phyloP scores from a whole-genome alignment of 1,139 yeast species.

The Pichia sp. region DNA sequence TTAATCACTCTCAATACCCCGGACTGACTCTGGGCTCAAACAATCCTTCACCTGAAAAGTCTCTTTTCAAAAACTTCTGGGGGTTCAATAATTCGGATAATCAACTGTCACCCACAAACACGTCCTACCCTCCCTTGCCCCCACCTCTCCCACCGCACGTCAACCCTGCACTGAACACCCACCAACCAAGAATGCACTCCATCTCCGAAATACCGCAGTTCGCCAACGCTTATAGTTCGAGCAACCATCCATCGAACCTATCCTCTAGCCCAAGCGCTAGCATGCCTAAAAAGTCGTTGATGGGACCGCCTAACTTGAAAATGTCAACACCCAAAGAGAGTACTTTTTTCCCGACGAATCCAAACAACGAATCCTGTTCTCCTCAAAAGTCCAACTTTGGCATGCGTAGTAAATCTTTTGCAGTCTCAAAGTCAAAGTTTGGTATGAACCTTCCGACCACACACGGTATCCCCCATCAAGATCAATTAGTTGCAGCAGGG shows the following conservation, averaged over 20 bases:
- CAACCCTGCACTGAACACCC: not conserved
- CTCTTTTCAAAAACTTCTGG: slow-evolving; percentile 15
- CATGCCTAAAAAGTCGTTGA: not conserved
- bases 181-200: slow-evolving; percentile 10
- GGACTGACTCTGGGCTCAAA: not conserved
- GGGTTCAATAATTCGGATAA: slow-evolving; percentile 7
- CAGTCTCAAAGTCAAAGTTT: slow-evolving; percentile 18
- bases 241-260: not conserved
- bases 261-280: not conserved
- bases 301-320: not conserved
- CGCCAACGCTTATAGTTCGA: not conserved
- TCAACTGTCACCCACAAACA: slow-evolving; percentile 3
- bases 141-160: not conserved
- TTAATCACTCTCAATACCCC: not conserved
- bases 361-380: not conserved
- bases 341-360: not conserved
- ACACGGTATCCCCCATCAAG: slow-evolving; percentile 37
- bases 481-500: not conserved
- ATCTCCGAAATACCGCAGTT: slow-evolving; percentile 8
- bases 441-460: slow-evolving; percentile 42
- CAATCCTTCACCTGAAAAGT: slow-evolving; percentile 8
- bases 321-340: slow-evolving; percentile 3
- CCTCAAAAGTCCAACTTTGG: not conserved
- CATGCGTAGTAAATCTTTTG: slow-evolving; percentile 14
- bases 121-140: not conserved